Evolutionary conservation across 306 rosid genomes (phyloP).

Genomic region (Hylodesmum podocarpum): DNA sequence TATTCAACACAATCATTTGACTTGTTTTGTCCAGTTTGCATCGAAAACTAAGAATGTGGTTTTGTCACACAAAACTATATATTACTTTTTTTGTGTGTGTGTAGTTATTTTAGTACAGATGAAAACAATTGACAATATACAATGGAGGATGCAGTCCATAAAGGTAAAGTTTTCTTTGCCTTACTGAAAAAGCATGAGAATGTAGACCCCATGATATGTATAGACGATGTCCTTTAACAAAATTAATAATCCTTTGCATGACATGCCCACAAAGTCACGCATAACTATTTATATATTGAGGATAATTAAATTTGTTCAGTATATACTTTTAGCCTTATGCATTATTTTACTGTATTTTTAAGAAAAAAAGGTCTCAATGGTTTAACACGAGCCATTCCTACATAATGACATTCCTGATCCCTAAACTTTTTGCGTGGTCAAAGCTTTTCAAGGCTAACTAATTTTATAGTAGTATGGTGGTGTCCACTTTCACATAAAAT

Average conservation of each 20-base stretch:
- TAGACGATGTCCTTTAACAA: constrained; percentile 1
- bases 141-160: constrained; percentile 3
- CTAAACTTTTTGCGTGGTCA: neutral
- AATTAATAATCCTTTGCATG: constrained; percentile 1
- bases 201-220: constrained; percentile 26
- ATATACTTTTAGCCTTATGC: neutral
- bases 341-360: neutral
- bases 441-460: constrained; percentile 2
- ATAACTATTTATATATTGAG: neutral
- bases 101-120: neutral
- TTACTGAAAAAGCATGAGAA: constrained; percentile 6
- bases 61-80: neutral
- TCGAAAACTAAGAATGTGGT: neutral
- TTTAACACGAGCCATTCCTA: constrained; percentile 24
- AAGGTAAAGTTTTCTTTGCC: constrained; percentile 28
- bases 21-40: neutral
- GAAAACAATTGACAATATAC: neutral
- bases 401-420: no score
- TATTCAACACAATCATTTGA: neutral
- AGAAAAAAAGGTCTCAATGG: neutral
- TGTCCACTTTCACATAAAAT: no score
- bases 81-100: neutral
- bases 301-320: neutral
- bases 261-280: neutral
- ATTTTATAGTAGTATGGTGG: neutral